These are phyloP conservation scores for Hypoxylon rubiginosum DNA, from an alignment of 2,329 filamentous ascomycete species.

Conservation along the genomic window DNA sequence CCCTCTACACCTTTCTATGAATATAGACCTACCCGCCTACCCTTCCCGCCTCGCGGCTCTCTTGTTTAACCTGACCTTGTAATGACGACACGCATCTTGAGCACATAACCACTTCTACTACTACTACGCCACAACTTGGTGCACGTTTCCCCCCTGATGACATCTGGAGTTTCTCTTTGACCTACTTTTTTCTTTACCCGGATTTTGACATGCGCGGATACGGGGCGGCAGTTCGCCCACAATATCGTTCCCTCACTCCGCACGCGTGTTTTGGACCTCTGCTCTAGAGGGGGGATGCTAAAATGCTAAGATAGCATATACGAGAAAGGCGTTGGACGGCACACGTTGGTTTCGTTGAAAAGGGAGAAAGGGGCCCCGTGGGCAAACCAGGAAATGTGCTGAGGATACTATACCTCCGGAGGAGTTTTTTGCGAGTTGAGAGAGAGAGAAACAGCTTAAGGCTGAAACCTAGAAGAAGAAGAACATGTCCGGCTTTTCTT, in stretches of 20 bases:
- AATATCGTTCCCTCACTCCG: neutral
- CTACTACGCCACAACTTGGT: slow-evolving; percentile 33
- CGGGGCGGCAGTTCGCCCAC: slow-evolving; percentile 6
- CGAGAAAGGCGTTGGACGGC: slow-evolving; percentile 36
- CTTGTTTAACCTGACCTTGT: slow-evolving; percentile 48
- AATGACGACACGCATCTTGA: slow-evolving; percentile 47
- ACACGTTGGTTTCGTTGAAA: neutral
- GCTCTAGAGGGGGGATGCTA: slow-evolving; percentile 3
- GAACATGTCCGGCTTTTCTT: neutral
- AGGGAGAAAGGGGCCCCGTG: slow-evolving; percentile 4
- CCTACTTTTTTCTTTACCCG: slow-evolving; percentile 26
- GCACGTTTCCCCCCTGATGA: slow-evolving; percentile 27
- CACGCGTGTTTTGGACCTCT: slow-evolving; percentile 6
- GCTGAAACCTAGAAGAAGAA: neutral
- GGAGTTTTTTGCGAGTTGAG: slow-evolving; percentile 9
- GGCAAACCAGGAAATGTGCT: slow-evolving; percentile 24
- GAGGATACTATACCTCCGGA: slow-evolving; percentile 31
- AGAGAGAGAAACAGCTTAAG: neutral
- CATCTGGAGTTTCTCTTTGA: slow-evolving; percentile 37
- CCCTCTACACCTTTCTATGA: slow-evolving; percentile 24
- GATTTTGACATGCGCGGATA: slow-evolving; percentile 19
- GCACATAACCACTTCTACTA: slow-evolving; percentile 44
- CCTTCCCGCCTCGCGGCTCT: slow-evolving; percentile 51
- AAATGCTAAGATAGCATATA: slow-evolving; percentile 20
- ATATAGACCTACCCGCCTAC: slow-evolving; percentile 42